phyloP scores from a whole-genome alignment of 1,284 basidiomycete genomes.

The Rhodotorula sp. region DNA sequence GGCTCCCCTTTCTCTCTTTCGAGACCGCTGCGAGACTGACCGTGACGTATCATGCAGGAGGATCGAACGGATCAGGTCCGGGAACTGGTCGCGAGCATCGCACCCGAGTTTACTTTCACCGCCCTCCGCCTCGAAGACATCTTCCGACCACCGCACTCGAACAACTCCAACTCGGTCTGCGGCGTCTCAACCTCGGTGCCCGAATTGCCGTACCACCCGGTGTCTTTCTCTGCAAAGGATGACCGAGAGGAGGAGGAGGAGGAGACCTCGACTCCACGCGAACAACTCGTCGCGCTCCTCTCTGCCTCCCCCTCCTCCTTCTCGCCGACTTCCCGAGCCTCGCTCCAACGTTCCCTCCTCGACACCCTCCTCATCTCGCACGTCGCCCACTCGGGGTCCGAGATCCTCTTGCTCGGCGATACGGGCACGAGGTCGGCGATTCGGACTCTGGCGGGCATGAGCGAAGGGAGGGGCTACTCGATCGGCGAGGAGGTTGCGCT shows the following conservation, averaged over 20 bases:
- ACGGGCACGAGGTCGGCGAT: constrained; percentile 30
- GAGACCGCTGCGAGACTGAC: not conserved
- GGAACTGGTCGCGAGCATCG: constrained; percentile 4
- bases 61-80: constrained; percentile 17
- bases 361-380: constrained; percentile 14
- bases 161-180: not conserved
- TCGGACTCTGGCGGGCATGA: constrained; percentile 21
- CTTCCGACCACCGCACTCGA: constrained; percentile 1
- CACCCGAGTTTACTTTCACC: constrained; percentile 18
- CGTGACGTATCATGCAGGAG: not conserved
- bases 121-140: constrained; percentile 21
- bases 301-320: constrained; percentile 5
- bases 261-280: not conserved
- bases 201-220: not conserved
- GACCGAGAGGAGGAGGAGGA: too few species aligned
- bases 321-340: constrained; percentile 13
- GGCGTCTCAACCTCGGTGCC: not conserved
- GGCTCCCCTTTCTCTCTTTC: too few species aligned
- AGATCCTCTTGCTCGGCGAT: constrained; percentile 27
- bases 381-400: not conserved
- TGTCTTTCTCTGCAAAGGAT: too few species aligned
- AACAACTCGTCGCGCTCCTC: constrained; percentile 4
- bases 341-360: constrained; percentile 18
- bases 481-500: constrained; percentile 34
- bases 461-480: constrained; percentile 20